phyloP scores from a whole-genome alignment of 179 eudicot species.

The Spergularia azorica region DNA sequence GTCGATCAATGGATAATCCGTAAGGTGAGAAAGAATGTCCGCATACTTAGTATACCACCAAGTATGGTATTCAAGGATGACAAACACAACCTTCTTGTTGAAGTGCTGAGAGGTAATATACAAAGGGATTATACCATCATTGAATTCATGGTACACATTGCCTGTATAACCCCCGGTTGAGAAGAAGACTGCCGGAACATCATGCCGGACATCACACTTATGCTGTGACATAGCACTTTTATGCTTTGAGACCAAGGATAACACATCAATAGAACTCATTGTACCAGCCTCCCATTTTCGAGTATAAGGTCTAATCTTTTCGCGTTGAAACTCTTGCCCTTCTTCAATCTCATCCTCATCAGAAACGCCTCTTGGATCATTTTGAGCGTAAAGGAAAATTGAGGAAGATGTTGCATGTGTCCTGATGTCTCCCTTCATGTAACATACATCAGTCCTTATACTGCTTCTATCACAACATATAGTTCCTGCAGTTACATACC shows the following conservation, averaged over 20 bases:
- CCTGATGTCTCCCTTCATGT: slow-evolving; percentile 90
- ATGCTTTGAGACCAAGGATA: slow-evolving; percentile 55
- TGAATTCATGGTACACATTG: slow-evolving; percentile 91
- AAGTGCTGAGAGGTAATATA: slow-evolving; percentile 82
- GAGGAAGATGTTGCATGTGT: slow-evolving; percentile 67
- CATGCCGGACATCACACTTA: slow-evolving; percentile 72
- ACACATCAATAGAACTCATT: slow-evolving; percentile 67
- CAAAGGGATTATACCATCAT: slow-evolving; percentile 88
- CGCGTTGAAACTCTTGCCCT: slow-evolving; percentile 41
- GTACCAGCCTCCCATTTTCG: slow-evolving; percentile 82
- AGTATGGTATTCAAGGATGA: slow-evolving; percentile 76
- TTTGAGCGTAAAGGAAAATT: slow-evolving; percentile 50
- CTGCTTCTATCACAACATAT: slow-evolving; percentile 90
- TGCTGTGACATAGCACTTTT: slow-evolving; percentile 19
- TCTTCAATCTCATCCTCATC: slow-evolving; percentile 26
- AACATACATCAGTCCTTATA: slow-evolving; percentile 71
- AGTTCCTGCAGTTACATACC: slow-evolving; percentile 63
- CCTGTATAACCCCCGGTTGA: slow-evolving; percentile 97
- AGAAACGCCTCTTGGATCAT: slow-evolving; percentile 25
- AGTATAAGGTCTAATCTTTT: slow-evolving; percentile 79
- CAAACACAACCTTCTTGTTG: slow-evolving; percentile 84
- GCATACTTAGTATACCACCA: slow-evolving; percentile 92
- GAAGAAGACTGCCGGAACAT: slow-evolving; percentile 92
- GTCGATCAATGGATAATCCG: slow-evolving; percentile 70
- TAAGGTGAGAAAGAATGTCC: slow-evolving; percentile 62